phyloP scores from a whole-genome alignment of 2,329 filamentous ascomycete genomes.

The Claviceps sp. region DNA sequence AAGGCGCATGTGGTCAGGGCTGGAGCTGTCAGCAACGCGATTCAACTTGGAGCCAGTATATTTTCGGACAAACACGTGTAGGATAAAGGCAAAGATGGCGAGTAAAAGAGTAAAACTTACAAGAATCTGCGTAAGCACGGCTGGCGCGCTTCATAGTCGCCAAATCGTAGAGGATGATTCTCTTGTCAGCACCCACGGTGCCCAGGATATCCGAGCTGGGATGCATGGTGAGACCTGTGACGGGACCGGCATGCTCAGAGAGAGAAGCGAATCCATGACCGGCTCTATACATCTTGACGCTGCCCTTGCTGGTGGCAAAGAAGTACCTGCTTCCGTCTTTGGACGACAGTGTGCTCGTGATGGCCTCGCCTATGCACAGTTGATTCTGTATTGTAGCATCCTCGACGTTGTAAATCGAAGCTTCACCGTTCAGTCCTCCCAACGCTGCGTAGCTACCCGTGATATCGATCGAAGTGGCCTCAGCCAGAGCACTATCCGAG shows the following conservation, averaged over 20 bases:
- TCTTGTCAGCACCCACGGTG: slow-evolving; percentile 84
- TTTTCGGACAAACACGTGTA: not conserved
- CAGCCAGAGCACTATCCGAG: slow-evolving; percentile 29
- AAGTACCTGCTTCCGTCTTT: slow-evolving; percentile 47
- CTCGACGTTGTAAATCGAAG: slow-evolving; percentile 62
- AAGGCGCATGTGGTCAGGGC: slow-evolving; percentile 69
- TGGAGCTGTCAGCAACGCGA: slow-evolving; percentile 18
- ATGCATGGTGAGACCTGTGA: slow-evolving; percentile 66
- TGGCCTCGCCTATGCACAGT: slow-evolving; percentile 51
- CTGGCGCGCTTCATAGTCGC: slow-evolving; percentile 52
- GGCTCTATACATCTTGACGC: slow-evolving; percentile 66
- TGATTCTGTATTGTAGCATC: slow-evolving; percentile 54
- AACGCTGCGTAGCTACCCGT: slow-evolving; percentile 55
- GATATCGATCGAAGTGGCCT: slow-evolving; percentile 35
- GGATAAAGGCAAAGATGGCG: not conserved
- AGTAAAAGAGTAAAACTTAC: slow-evolving; percentile 37
- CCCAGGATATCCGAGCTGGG: slow-evolving; percentile 72
- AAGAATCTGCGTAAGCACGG: slow-evolving; percentile 66
- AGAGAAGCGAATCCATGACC: slow-evolving; percentile 58
- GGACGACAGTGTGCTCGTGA: slow-evolving; percentile 53
- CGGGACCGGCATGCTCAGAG: slow-evolving; percentile 70
- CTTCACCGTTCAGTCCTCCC: slow-evolving; percentile 60
- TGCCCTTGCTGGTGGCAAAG: slow-evolving; percentile 61
- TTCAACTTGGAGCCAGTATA: not conserved
- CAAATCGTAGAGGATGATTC: slow-evolving; percentile 80